Base-by-base conservation (phyloP, 192 early-diverging fungal genomes). In the Backusella morwellensis region DNA sequence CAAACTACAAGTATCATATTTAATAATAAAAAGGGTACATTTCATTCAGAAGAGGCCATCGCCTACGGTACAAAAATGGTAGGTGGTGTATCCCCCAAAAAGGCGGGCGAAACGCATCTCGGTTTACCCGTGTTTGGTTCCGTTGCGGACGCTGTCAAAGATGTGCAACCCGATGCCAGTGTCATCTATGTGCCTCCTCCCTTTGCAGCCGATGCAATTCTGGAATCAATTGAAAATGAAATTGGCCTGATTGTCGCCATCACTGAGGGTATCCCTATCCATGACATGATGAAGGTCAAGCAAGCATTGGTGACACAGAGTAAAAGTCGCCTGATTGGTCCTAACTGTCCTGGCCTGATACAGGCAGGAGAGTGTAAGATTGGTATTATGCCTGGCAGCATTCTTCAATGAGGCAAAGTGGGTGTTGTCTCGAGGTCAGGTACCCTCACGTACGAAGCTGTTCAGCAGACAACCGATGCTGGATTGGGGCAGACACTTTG, bases 331-430 rank as follows among this genome's bases (percentile, higher is more conserved):
- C 88, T 99, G 52, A 93, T 99, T 63, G 98, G 97, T 41, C 98
- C 98, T 81, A 99, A 98, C 94, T 99, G 98, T 87, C 98, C 98
- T 12, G 98, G 97, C 73, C 96, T 99, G 85, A 99, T 99, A 87
- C 92, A 93, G 35, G 96, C 97, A 11, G 93, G 87, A 42, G 93
- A 92, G 75, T 99, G 98, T 90, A 99, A 99, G 90, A 98, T 99
- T 75, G 98, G 98, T 72, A 99, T 99, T 85, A 98, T 99, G 97
- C 97, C 98, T 34, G 98, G 95, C 67, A 96, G 97, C 83, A 99
- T 99, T 84, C 95, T 99, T 91, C 90, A 89, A 85, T 91, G 89
- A 81, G 98, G 98, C 70, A 97, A 94, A 86, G 93, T 99, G 75
- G 95, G 95, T 75, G 95, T 99, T 71, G 98, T 99, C 38, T 99